Evolutionary conservation across 345 rosid species (phyloP).

Genomic region (Syzygium oleosum): DNA sequence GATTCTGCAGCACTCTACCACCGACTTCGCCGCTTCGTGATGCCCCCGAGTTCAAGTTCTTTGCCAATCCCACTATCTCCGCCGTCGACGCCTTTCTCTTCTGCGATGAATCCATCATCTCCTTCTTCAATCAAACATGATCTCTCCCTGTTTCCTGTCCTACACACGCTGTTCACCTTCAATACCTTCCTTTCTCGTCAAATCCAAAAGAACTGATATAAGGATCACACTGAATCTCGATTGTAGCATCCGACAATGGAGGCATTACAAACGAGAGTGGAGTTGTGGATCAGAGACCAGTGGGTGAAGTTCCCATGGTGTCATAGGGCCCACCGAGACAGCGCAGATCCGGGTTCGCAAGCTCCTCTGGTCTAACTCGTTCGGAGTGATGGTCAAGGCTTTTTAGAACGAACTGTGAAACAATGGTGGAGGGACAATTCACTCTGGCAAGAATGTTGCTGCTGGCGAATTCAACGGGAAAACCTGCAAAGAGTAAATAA

Average conservation of each 20-base stretch:
- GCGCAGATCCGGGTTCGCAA: not conserved
- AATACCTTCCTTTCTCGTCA: not conserved
- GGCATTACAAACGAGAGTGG: no score
- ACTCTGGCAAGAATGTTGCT: no score
- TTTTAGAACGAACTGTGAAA: no score
- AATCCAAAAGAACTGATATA: not conserved
- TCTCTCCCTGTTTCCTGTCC: not conserved
- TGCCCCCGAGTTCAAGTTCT: not conserved
- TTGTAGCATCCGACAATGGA: not conserved
- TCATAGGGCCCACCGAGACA: not conserved
- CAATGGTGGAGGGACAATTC: no score
- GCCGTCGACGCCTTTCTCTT: not conserved
- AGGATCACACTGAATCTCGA: not conserved
- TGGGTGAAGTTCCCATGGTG: not conserved
- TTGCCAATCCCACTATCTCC: not conserved
- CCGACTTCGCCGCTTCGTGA: not conserved
- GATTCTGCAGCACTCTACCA: fast-evolving
- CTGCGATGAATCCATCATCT: no score
- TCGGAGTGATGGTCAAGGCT: no score
- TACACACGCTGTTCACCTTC: not conserved
- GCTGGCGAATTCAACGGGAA: no score
- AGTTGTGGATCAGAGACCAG: no score
- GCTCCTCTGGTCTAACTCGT: no score
- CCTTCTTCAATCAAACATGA: not conserved
- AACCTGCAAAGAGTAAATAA: no score